A percentile compares a stretch with the other conserved stretches of the same genome.
Conservation (phyloP, 768 basidiomycete genomes). For the Mycena haematopus region DNA sequence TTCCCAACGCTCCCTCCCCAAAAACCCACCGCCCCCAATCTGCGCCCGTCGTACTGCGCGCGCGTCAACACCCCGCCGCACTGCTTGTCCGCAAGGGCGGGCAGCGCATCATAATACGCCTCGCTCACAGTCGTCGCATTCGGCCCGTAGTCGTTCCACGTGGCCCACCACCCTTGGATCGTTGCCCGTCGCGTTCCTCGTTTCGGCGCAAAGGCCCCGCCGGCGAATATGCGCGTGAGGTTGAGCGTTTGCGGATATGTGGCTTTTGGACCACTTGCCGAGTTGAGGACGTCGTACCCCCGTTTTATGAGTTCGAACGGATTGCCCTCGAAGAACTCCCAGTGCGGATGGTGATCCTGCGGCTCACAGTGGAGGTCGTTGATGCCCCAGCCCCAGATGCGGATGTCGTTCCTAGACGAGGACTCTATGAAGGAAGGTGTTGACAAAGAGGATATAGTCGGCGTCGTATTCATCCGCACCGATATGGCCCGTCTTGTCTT, state of each 20-base stretch:
- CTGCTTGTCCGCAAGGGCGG: slow-evolving; percentile 30
- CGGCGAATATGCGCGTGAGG: slow-evolving; percentile 28
- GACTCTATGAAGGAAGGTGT: slow-evolving; percentile 23
- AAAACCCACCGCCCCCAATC: slow-evolving; percentile 25
- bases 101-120: slow-evolving; percentile 29
- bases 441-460: slow-evolving; percentile 29
- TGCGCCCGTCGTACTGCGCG: slow-evolving; percentile 22
- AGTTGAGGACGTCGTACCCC: slow-evolving; percentile 23
- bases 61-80: slow-evolving; percentile 28
- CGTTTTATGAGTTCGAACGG: slow-evolving; percentile 17
- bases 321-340: slow-evolving; percentile 31
- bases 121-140: slow-evolving; percentile 27
- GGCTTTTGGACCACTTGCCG: slow-evolving; percentile 27
- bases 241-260: slow-evolving; percentile 29
- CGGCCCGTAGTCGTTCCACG: slow-evolving; percentile 29
- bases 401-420: slow-evolving; percentile 23
- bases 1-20: slow-evolving; percentile 23
- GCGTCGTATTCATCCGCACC: slow-evolving; percentile 30
- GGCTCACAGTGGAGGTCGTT: slow-evolving; percentile 28
- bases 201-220: slow-evolving; percentile 26
- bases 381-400: slow-evolving; percentile 31
- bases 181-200: slow-evolving; percentile 24
- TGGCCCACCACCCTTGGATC: slow-evolving; percentile 23
- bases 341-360: slow-evolving; percentile 29
- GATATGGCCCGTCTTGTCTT: slow-evolving; percentile 30